Base-by-base conservation (phyloP, 371 early-diverging fungal species). In the Syncephalis fuscata region DNA sequence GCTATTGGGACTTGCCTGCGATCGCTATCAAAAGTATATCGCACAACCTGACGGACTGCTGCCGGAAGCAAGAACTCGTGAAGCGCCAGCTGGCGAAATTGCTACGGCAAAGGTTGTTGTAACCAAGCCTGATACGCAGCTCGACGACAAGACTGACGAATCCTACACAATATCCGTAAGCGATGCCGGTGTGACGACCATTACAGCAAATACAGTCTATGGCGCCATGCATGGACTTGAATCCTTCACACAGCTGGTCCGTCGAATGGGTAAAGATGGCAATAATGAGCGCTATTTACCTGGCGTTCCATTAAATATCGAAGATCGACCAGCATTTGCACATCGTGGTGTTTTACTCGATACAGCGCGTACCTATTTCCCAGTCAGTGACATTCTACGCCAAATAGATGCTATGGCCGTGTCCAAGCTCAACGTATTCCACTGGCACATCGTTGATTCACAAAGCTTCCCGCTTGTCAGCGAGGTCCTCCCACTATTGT, bases 401-500 rank as follows among this genome's bases (percentile, higher is more conserved):
- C 70, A 76, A 42, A 58, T 87, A 16, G 85, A 85, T 44, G 87
- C 80, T 36, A 71, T 85, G 62, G 60, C 81, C 40, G 81, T 68
- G 62, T 77, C 74, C 69, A 87, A 87, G 66, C 61, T 87, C 60
- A 87, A 87, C 50, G 78, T 80, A 11, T 67, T 88, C 59, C 88
- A 88, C 58, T 85, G 85, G 84, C 88, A 88, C 51, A 71, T 81
- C 10, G 74, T 76, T 0, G 88, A 88, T 47, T 60, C 82, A 26
- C 85, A 85, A 46, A 70, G 81, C 3, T 87, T 81, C 79, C 82
- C 85, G 1, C 70, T 76, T 55, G 66, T 66, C 55, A 64, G 70
- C 4, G 56, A 61, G 39, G 60, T 63, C 20, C 62, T 70, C 48
- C 86, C 85, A 2, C 72, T 73, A 39, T 62, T 87, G 46, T 54